Conservation (phyloP, 148 eudicot genomes). For the Camellia lanceoleosa region DNA sequence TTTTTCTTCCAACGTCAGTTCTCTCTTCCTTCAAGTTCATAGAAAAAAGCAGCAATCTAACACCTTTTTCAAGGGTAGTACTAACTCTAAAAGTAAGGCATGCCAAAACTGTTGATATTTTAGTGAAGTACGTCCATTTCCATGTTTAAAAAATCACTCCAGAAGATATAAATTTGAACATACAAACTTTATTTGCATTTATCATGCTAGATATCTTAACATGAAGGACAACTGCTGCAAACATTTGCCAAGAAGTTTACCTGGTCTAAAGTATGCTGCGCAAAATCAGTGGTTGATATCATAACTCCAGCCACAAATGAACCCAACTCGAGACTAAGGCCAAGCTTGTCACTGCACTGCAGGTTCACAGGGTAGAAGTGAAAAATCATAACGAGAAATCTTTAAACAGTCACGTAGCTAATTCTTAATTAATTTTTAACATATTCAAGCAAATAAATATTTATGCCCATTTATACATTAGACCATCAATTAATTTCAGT, state of each 20-base stretch:
- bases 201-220: neutral
- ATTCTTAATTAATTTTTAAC: neutral
- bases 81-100: neutral
- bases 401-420: neutral
- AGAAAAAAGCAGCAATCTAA: neutral
- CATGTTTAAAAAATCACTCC: neutral
- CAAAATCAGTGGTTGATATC: slow-evolving; percentile 97
- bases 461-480: neutral
- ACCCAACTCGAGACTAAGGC: slow-evolving; percentile 97
- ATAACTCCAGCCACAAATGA: slow-evolving; percentile 98
- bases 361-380: slow-evolving; percentile 22
- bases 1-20: neutral
- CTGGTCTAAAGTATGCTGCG: slow-evolving; percentile 96
- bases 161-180: neutral
- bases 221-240: neutral
- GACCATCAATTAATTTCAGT: neutral
- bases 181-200: neutral
- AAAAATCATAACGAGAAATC: neutral
- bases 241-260: slow-evolving; percentile 31
- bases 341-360: slow-evolving; percentile 99
- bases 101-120: neutral
- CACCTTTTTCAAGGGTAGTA: neutral
- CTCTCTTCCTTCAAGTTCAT: neutral
- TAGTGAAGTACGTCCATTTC: neutral
- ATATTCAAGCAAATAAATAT: neutral